Conservation (phyloP, 1,139 yeast species). For the Spathaspora sp. region DNA sequence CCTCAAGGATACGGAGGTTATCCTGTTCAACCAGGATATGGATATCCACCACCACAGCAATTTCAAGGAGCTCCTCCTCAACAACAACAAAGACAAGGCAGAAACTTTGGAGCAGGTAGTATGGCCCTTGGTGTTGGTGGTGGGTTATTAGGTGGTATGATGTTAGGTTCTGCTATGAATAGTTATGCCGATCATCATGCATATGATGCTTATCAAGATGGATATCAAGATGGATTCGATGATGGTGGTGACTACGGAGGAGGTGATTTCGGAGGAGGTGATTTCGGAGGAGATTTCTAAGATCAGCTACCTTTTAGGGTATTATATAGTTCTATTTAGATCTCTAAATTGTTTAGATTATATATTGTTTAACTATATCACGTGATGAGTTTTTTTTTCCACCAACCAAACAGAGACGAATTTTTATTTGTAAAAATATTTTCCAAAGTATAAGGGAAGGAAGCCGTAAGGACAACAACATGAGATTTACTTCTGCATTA, state of each 20-base stretch:
- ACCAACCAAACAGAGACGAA: slow-evolving; percentile 16
- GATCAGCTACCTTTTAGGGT: slow-evolving; percentile 1
- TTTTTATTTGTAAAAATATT: slow-evolving; percentile 3
- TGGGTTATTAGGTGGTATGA: slow-evolving; percentile 74
- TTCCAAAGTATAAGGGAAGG: not conserved
- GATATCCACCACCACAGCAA: slow-evolving; percentile 19
- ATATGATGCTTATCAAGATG: slow-evolving; percentile 31
- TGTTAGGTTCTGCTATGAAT: slow-evolving; percentile 47
- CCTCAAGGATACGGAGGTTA: slow-evolving; percentile 14
- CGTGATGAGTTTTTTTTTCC: slow-evolving; percentile 11
- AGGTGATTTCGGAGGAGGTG: slow-evolving; percentile 28
- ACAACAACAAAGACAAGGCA: slow-evolving; percentile 18
- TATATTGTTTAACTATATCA: slow-evolving; percentile 1
- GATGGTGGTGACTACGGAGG: slow-evolving; percentile 24
- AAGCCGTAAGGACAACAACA: slow-evolving; percentile 10
- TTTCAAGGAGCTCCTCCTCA: slow-evolving; percentile 14
- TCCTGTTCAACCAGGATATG: slow-evolving; percentile 19
- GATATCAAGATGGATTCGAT: slow-evolving; percentile 30
- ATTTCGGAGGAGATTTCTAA: slow-evolving; percentile 25
- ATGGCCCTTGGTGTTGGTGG: slow-evolving; percentile 77
- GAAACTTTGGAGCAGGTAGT: slow-evolving; percentile 32
- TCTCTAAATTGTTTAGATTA: not conserved
- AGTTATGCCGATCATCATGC: slow-evolving; percentile 26
- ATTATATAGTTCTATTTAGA: not conserved
- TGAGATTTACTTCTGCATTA: slow-evolving; percentile 47